Conservation (phyloP, 352 stramenopile genomes). For the Phytophthora pistaciae region DNA sequence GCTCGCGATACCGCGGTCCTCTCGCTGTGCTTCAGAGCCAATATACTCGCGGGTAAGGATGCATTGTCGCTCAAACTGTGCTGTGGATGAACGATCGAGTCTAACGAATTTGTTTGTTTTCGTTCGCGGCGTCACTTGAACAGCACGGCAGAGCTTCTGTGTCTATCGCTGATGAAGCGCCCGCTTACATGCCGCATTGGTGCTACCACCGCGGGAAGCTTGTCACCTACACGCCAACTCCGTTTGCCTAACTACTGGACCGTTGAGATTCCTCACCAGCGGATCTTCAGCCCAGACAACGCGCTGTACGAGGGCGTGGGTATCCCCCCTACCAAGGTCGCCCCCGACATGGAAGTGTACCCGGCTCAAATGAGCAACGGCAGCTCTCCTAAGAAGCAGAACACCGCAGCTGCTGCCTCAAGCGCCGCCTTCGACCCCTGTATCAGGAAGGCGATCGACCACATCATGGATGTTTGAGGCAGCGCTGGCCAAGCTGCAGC, state of each 20-base stretch:
- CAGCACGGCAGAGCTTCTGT: constrained; percentile 78
- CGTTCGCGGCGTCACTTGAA: constrained; percentile 8
- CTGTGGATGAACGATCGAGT: neutral
- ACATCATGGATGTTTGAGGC: constrained; percentile 69
- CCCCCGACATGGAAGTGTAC: constrained; percentile 38
- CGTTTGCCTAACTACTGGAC: constrained; percentile 88
- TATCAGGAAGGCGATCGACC: constrained; percentile 74
- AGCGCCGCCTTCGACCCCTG: constrained; percentile 60
- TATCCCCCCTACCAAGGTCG: constrained; percentile 63
- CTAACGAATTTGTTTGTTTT: constrained; percentile 5
- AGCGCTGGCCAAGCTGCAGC: constrained; percentile 2
- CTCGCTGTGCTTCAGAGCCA: constrained; percentile 80
- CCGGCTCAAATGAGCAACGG: constrained; percentile 23
- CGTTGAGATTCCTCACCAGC: constrained; percentile 80
- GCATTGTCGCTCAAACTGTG: neutral
- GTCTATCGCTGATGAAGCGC: constrained; percentile 72
- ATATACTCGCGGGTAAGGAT: constrained; percentile 75
- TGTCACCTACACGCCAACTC: constrained; percentile 70
- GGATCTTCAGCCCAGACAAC: constrained; percentile 73
- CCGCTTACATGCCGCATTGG: constrained; percentile 72
- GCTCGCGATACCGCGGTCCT: constrained; percentile 69
- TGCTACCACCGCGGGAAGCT: constrained; percentile 58
- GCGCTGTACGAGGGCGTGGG: constrained; percentile 67
- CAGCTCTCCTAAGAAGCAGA: constrained; percentile 14
- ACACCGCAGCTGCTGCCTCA: constrained; percentile 11